Evolutionary conservation across 768 basidiomycete genomes (phyloP), one percentile per base, ranked within the genome.

Genomic region (Albatrellus ellisii): DNA sequence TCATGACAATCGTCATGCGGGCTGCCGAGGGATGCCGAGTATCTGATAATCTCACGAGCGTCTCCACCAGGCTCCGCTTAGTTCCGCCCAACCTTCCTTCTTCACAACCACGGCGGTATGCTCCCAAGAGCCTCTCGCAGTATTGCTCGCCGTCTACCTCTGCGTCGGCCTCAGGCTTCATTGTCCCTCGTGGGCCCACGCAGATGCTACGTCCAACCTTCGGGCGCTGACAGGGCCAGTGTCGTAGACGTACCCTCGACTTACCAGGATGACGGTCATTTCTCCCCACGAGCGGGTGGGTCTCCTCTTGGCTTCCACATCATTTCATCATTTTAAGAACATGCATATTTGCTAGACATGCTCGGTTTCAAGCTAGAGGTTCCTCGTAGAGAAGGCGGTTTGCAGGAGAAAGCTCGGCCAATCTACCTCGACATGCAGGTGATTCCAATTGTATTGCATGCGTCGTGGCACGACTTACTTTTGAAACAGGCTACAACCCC

Each of bases 371-470:
- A 85, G 59, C 63, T 90, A 11, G 79, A 77, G 51, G 62, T 70
- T 38, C 73, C 76, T 27, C 67, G 59, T 41, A 71, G 73, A 36
- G 80, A 82, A 55, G 72, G 65, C 34, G 66, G 70, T 8, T 44
- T 69, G 39, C 64, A 68, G 37, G 71, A 71, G 42, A 82, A 80
- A 61, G 69, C 70, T 22, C 73, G 90, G 24, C 91, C 95, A 14
- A 97, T 99, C 49, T 99, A 99, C 61, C 76, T 99, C 36, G 95
- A 99, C 62, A 85, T 94, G 86, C 92, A 95, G 75, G 90, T 81
- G 42, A 46, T 73, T 56, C 34, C 27, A 11, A 9, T 32, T 20
- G 14, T 25, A 6, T 21, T 33, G 10, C 42, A 24, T 17, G 17
- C 22, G 26, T 21, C 4, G 29, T n/a, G n/a, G n/a, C n/a, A n/a